A percentile compares a stretch with the other conserved stretches of the same genome.
Evolutionary conservation across 441 rosid genomes (phyloP).

Genomic region (Hypseocharis bilobata): DNA sequence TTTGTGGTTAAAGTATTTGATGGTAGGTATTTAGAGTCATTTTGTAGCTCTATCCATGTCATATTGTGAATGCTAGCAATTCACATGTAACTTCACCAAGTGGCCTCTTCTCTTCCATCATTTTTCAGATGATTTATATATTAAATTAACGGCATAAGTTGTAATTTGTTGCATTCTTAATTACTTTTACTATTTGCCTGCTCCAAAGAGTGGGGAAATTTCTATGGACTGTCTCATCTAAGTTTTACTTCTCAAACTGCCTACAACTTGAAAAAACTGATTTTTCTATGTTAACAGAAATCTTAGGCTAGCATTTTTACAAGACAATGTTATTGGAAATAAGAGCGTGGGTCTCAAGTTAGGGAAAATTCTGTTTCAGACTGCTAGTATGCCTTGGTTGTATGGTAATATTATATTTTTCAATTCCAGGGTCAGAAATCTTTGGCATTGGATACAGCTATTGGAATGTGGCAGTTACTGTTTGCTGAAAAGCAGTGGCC

Average conservation of each 20-base stretch:
- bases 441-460: constrained; percentile 86
- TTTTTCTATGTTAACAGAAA: too few species aligned
- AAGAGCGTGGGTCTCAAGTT: neutral
- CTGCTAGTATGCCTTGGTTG: neutral
- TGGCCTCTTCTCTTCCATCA: neutral
- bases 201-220: neutral
- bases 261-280: too few species aligned
- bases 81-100: neutral
- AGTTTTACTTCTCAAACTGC: neutral
- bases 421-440: constrained; percentile 81
- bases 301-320: neutral
- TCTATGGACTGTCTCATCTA: neutral
- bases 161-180: too few species aligned
- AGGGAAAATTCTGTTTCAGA: neutral
- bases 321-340: neutral
- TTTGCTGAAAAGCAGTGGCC: constrained; percentile 87
- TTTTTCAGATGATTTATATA: neutral
- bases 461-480: constrained; percentile 92
- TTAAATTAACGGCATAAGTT: neutral
- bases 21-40: too few species aligned
- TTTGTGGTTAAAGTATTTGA: too few species aligned
- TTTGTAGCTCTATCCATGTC: too few species aligned
- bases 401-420: constrained; percentile 2
- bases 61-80: neutral
- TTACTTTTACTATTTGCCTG: neutral